Evolutionary conservation across 352 stramenopile genomes (phyloP).

Genomic region (Pythium dissimile): DNA sequence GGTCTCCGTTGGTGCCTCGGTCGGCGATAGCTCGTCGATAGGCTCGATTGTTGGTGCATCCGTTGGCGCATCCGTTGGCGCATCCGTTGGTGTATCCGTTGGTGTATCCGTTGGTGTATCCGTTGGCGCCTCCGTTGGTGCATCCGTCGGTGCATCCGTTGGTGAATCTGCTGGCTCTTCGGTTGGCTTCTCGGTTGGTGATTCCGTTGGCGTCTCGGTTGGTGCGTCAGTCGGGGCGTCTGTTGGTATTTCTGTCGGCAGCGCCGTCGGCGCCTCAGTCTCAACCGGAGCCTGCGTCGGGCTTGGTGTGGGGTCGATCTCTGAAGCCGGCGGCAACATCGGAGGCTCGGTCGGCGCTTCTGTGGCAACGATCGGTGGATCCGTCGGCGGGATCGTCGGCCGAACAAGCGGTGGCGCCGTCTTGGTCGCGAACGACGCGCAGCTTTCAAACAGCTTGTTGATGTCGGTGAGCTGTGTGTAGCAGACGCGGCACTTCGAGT

Average conservation of each 20-base stretch:
- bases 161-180: no score
- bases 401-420: neutral
- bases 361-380: neutral
- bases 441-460: constrained; percentile 8
- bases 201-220: neutral
- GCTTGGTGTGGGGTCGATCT: neutral
- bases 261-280: neutral
- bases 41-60: neutral
- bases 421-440: neutral
- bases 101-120: neutral
- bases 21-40: neutral
- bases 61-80: constrained; percentile 1
- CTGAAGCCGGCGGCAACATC: neutral
- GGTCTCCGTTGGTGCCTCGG: neutral
- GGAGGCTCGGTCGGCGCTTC: neutral
- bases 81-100: neutral
- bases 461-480: constrained; percentile 2
- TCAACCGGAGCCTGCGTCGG: neutral
- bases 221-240: neutral
- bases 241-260: neutral
- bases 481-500: constrained; percentile 6
- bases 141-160: neutral
- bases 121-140: neutral
- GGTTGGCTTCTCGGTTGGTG: neutral
- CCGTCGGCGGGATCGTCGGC: neutral